Conservation (phyloP, 1,139 yeast species). For the Nakaseomyces sp. region DNA sequence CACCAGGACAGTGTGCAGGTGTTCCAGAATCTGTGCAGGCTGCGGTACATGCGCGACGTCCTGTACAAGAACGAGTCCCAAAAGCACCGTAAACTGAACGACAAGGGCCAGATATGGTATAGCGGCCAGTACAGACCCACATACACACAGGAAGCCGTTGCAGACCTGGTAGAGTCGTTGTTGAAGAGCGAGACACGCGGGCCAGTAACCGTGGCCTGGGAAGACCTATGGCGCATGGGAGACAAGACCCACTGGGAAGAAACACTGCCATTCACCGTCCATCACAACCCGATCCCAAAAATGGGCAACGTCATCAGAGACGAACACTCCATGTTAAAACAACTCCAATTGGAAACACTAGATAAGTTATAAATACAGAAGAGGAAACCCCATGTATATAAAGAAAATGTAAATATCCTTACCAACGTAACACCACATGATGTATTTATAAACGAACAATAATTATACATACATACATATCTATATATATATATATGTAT, state of each 20-base stretch:
- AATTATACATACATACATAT: no score
- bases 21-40: slow-evolving; percentile 62
- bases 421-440: not conserved
- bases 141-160: slow-evolving; percentile 83
- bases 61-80: slow-evolving; percentile 52
- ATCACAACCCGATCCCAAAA: slow-evolving; percentile 22
- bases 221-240: slow-evolving; percentile 78
- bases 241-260: slow-evolving; percentile 35
- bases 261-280: slow-evolving; percentile 18
- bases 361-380: no score
- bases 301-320: slow-evolving; percentile 27
- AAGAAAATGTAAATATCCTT: no score
- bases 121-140: slow-evolving; percentile 85
- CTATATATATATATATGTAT: no score
- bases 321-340: slow-evolving; percentile 21
- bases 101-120: slow-evolving; percentile 76
- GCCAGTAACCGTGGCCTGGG: slow-evolving; percentile 52
- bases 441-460: not conserved
- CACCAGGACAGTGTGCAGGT: slow-evolving; percentile 66
- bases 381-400: no score
- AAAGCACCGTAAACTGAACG: slow-evolving; percentile 60
- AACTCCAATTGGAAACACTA: not conserved
- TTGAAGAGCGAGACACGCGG: slow-evolving; percentile 40
- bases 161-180: slow-evolving; percentile 69
- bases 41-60: slow-evolving; percentile 65